Evolutionary conservation across 345 rosid species (phyloP).

Genomic region (Aethionema arabicum): DNA sequence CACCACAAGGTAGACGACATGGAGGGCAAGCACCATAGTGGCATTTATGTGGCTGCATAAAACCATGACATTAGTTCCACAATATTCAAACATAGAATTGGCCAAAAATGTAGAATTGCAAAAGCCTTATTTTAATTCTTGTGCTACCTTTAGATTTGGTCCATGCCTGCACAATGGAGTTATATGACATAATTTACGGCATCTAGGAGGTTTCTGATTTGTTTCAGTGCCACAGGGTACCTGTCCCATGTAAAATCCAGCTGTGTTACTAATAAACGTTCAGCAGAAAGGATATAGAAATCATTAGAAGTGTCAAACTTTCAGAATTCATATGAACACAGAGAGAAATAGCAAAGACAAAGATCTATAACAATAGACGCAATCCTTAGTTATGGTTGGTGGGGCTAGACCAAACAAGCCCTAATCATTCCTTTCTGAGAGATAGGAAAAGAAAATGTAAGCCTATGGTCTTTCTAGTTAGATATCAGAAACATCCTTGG

Average conservation of each 20-base stretch:
- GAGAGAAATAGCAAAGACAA: neutral
- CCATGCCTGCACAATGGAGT: constrained; percentile 73
- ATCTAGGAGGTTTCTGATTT: constrained; percentile 87
- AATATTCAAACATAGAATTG: neutral
- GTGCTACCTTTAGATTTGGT: constrained; percentile 60
- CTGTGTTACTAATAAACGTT: constrained; percentile 2
- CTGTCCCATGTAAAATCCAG: constrained; percentile 39
- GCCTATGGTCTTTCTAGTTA: constrained; percentile 9
- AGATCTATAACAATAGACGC: neutral
- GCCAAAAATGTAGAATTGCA: neutral
- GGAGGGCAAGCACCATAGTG: constrained; percentile 93
- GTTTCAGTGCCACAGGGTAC: constrained; percentile 98
- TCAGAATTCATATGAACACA: neutral
- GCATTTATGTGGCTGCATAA: constrained; percentile 77
- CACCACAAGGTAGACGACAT: constrained; percentile 75
- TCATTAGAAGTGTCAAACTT: neutral
- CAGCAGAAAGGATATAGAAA: constrained; percentile 1
- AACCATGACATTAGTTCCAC: constrained; percentile 16
- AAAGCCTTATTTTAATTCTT: constrained; percentile 17
- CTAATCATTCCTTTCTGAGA: neutral
- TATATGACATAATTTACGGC: constrained; percentile 68
- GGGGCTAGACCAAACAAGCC: constrained; percentile 15
- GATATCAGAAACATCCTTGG: neutral
- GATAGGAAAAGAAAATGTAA: neutral
- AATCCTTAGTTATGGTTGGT: constrained; percentile 8